Percentiles rank a stretch among this genome's conserved stretches.
Conservation (phyloP, 2,329 filamentous ascomycete genomes). For the Celoporthe dispersa region DNA sequence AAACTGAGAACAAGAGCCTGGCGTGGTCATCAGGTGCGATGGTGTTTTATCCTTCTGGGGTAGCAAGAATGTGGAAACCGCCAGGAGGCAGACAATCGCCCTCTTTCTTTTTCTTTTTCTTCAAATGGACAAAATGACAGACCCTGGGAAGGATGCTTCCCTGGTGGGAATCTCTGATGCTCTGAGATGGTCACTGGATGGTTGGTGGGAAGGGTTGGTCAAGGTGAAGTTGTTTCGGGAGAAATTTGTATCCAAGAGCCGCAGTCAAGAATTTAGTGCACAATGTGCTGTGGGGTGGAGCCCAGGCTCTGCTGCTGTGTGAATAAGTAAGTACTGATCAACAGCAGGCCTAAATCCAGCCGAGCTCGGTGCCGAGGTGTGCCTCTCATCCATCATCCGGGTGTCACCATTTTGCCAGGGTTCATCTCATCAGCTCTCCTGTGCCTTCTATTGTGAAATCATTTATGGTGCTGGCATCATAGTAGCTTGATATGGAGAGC, state of each 20-base stretch:
- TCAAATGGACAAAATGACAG: too few relatives aligned
- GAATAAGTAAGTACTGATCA: too few relatives aligned
- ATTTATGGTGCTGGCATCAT: not conserved
- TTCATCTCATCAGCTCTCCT: not conserved
- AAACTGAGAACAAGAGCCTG: not conserved
- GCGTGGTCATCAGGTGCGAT: not conserved
- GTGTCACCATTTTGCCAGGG: not conserved
- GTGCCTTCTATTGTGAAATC: conserved; percentile 1
- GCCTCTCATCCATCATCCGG: not conserved
- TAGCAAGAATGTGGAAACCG: too few relatives aligned
- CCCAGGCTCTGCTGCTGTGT: not conserved
- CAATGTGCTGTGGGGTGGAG: not conserved
- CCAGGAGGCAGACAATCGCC: too few relatives aligned
- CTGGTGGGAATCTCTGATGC: too few relatives aligned
- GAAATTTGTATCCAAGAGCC: conserved; percentile 11
- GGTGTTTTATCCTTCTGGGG: too few relatives aligned
- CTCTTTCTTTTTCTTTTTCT: too few relatives aligned
- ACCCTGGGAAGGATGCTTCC: too few relatives aligned
- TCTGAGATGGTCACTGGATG: not conserved
- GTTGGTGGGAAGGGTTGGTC: not conserved
- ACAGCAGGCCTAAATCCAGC: not conserved
- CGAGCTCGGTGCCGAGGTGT: conserved; percentile 2
- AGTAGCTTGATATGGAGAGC: not conserved
- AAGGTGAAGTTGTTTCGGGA: not conserved
- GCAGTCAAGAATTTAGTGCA: not conserved